Base-by-base conservation (phyloP, 805 yeast genomes). In the Nakazawaea anatomiae region DNA sequence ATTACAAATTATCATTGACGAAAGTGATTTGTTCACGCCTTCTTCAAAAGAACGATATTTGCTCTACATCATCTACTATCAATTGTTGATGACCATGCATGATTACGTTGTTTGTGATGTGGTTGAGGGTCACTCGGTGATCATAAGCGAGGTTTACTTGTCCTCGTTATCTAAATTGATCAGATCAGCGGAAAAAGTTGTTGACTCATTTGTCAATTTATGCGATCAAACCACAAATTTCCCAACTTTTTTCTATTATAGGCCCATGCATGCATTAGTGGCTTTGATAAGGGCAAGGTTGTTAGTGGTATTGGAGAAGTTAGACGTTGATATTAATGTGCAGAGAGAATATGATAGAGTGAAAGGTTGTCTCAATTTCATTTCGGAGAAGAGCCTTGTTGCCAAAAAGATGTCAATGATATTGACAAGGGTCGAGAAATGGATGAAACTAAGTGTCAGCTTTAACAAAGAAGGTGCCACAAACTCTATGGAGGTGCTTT, bases 191-290 rank as follows among this genome's bases (percentile, higher is more conserved):
- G 77, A 75, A 56, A 72, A 70, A 52, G 68, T 76, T 42, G 66
- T 79, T 39, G 73, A 71, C 40, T 69, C 76, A 3, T 79, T 77
- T 59, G 64, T 74, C 14, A 60, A 64, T 29, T 52, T 76, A 28
- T 70, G 73, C 50, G 67, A 66, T 9, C 68, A 69, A 52, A 69
- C 76, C 1, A 53, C 64, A 4, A 60, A 66, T 42, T 74, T 70
- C 52, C 83, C 83, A 2, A 77, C 82, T 0, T 75, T 76, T 54
- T 72, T 77, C 55, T 74, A 75, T 58, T 79, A 77, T 55, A 61
- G 83, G 44, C 80, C 83, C 3, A 67, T 78, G 72, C 76, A 77
- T 58, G 76, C 82, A 0, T 59, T 79, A 27, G 75, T 77, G 29
- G 69, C 77, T 4, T 58, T 79, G 52, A 70, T 77, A 18, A 65